phyloP scores from a whole-genome alignment of 805 yeast species.

The Saturnispora silvae region DNA sequence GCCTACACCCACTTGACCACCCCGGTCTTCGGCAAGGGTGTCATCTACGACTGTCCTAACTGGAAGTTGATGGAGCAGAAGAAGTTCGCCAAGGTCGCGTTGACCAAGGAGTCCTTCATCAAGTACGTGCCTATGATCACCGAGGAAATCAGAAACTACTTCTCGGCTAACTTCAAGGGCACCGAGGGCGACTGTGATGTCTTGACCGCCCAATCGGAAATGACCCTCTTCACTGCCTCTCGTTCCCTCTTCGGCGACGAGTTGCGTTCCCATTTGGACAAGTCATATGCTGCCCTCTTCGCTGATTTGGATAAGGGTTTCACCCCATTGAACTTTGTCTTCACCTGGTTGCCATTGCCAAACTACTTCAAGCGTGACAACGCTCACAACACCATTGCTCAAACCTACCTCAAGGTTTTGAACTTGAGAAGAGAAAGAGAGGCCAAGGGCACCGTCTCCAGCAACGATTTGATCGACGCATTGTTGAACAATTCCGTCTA shows the following conservation, averaged over 20 bases:
- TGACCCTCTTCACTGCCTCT: slow-evolving; percentile 94
- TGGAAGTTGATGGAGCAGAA: slow-evolving; percentile 93
- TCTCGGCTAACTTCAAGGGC: slow-evolving; percentile 38
- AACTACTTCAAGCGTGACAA: slow-evolving; percentile 68
- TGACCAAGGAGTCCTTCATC: slow-evolving; percentile 76
- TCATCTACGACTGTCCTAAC: slow-evolving; percentile 94
- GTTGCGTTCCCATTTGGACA: slow-evolving; percentile 72
- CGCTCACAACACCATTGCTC: slow-evolving; percentile 76
- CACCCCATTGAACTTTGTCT: slow-evolving; percentile 90
- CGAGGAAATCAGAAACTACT: slow-evolving; percentile 64
- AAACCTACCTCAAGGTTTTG: slow-evolving; percentile 73
- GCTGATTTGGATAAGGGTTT: slow-evolving; percentile 94
- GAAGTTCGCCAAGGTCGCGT: slow-evolving; percentile 86
- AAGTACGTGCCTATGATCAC: slow-evolving; percentile 80
- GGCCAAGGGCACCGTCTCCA: slow-evolving; percentile 54
- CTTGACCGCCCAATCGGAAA: slow-evolving; percentile 81
- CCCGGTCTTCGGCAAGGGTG: slow-evolving; percentile 98
- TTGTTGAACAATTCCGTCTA: slow-evolving; percentile 74
- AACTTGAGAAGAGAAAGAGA: slow-evolving; percentile 74
- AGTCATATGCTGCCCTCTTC: slow-evolving; percentile 75
- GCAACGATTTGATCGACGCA: slow-evolving; percentile 82
- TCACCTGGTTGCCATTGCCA: slow-evolving; percentile 83
- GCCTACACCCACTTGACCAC: slow-evolving; percentile 96
- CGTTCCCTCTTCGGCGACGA: slow-evolving; percentile 87
- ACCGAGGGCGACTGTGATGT: slow-evolving; percentile 48